Conservation (phyloP, 257 asterid species). For the Thymus quinquecostatus region DNA sequence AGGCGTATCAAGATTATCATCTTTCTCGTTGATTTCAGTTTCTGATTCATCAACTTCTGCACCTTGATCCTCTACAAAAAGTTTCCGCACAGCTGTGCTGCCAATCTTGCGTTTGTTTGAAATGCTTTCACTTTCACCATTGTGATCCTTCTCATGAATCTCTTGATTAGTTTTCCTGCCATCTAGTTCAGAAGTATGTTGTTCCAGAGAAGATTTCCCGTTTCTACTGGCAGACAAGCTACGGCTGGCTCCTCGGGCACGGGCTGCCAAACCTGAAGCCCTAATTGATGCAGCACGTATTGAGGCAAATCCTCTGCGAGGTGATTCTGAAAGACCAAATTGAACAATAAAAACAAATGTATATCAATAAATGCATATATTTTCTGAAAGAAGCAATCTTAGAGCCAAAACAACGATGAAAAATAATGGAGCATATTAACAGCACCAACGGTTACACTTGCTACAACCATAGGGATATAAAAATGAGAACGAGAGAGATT, state of each 20-base stretch:
- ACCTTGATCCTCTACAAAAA: conserved; percentile 61
- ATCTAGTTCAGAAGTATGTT: conserved; percentile 35
- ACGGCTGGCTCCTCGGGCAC: conserved; percentile 39
- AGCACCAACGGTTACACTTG: conserved; percentile 13
- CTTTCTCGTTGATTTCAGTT: conserved; percentile 35
- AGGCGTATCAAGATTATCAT: conserved; percentile 34
- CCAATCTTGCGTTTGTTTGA: conserved; percentile 42
- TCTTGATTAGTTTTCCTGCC: conserved; percentile 33
- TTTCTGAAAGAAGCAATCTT: conserved; percentile 1
- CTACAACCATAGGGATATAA: not conserved
- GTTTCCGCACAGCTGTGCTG: conserved; percentile 70
- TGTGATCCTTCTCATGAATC: conserved; percentile 34
- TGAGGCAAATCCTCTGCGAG: conserved; percentile 55
- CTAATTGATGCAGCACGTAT: conserved; percentile 73
- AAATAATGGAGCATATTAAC: conserved; percentile 6
- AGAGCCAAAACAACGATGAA: not conserved
- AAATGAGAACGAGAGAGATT: not conserved
- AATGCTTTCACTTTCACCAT: conserved; percentile 37
- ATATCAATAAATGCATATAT: conserved; percentile 4
- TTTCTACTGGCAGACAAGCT: conserved; percentile 33
- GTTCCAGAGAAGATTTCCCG: conserved; percentile 45
- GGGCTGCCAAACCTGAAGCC: conserved; percentile 85
- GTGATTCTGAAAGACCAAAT: conserved; percentile 55
- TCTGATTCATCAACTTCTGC: conserved; percentile 44
- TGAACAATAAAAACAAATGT: conserved; percentile 20